Evolutionary conservation across 1,284 basidiomycete species (phyloP).

Genomic region (Ceratobasidium sp.): DNA sequence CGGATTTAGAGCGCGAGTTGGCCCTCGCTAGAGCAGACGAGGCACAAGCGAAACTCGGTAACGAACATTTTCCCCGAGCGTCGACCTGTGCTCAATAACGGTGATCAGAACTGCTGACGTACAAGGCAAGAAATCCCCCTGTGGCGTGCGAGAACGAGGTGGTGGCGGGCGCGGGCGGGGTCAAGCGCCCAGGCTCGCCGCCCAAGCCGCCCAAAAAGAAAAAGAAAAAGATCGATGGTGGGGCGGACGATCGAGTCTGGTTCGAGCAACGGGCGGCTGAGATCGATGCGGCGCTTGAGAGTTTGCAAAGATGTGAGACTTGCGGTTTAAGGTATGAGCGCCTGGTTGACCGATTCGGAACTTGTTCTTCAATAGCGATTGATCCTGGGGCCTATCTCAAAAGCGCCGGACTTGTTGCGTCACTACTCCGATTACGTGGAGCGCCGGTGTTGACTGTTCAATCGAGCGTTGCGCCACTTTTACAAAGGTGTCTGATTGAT

Average conservation of each 20-base stretch:
- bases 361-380: neutral
- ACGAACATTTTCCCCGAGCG: neutral
- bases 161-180: neutral
- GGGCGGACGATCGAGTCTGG: neutral
- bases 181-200: slow-evolving; percentile 19
- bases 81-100: neutral
- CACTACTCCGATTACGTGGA: slow-evolving; percentile 10
- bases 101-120: slow-evolving; percentile 12
- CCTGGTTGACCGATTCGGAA: neutral
- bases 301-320: neutral
- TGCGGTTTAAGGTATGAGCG: neutral
- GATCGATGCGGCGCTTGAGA: slow-evolving; percentile 6
- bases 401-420: slow-evolving; percentile 10
- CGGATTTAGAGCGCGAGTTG: slow-evolving; percentile 4
- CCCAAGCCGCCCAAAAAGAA: slow-evolving; percentile 27
- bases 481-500: slow-evolving; percentile 19
- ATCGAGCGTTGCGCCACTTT: neutral
- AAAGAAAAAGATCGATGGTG: slow-evolving; percentile 1
- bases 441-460: neutral
- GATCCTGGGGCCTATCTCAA: slow-evolving; percentile 5
- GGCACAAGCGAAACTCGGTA: slow-evolving; percentile 22
- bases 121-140: neutral
- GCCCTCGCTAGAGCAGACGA: slow-evolving; percentile 14
- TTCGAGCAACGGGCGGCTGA: neutral
- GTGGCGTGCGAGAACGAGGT: neutral